These are phyloP conservation scores for Ustilago xerochloae DNA, from an alignment of 1,284 basidiomycete genomes.

Conservation along the genomic window DNA sequence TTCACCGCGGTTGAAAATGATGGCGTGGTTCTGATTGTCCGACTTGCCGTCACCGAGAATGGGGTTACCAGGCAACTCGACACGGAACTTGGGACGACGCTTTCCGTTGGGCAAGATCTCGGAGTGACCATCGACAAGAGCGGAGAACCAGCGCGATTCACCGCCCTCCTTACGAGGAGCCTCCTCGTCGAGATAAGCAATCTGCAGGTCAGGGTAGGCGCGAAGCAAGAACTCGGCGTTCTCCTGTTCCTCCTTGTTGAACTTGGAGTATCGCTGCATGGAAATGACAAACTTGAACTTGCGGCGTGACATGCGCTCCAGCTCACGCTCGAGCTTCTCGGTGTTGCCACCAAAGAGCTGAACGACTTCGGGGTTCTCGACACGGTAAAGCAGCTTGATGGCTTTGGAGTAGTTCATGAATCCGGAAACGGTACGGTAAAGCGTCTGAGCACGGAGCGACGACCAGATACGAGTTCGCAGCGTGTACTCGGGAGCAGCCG, in stretches of 20 bases:
- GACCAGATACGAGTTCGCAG: conserved; percentile 99
- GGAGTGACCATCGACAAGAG: conserved; percentile 96
- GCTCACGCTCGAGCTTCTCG: conserved; percentile 93
- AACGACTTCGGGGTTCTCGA: conserved; percentile 98
- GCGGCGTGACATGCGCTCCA: conserved; percentile 95
- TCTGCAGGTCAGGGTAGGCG: conserved; percentile 98
- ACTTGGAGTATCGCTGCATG: conserved; percentile 99
- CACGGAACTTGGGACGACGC: conserved; percentile 94
- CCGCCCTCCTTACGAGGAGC: conserved; percentile 89
- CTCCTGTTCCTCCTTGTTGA: conserved; percentile 99
- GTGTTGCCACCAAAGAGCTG: conserved; percentile 97
- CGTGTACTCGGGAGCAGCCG: conserved; percentile 96
- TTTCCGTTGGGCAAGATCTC: conserved; percentile 91
- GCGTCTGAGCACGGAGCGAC: conserved; percentile 94
- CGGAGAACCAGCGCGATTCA: conserved; percentile 93
- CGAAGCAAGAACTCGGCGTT: conserved; percentile 98
- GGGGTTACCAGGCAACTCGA: conserved; percentile 97
- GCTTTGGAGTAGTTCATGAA: conserved; percentile 99
- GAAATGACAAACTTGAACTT: conserved; percentile 99
- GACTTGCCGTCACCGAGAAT: conserved; percentile 99
- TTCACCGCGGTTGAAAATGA: conserved; percentile 98
- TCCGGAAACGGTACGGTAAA: conserved; percentile 97
- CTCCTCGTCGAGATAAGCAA: conserved; percentile 98
- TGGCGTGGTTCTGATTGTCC: conserved; percentile 99
- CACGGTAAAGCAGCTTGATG: conserved; percentile 98